Conservation (phyloP, 495 filamentous ascomycete genomes). For the Staphylotrichum longicolle region DNA sequence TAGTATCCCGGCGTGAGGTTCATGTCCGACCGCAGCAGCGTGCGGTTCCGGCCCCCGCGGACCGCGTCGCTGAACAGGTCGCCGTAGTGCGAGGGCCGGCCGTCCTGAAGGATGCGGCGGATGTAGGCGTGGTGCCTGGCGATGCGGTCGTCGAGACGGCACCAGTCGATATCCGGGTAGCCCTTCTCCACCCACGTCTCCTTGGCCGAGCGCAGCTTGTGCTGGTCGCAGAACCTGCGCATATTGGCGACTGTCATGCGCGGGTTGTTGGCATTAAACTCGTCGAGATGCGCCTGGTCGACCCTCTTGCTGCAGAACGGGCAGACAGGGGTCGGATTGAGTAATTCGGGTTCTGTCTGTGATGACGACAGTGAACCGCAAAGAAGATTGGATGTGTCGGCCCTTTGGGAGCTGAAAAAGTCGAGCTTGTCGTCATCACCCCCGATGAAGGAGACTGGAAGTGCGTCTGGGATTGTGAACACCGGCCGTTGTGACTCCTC, state of each 20-base stretch:
- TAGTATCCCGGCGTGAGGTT: constrained; percentile 74
- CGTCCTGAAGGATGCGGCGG: constrained; percentile 57
- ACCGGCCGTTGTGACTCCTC: constrained; percentile 18
- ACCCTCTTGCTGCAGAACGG: constrained; percentile 68
- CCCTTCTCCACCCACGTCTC: constrained; percentile 59
- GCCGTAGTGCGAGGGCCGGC: constrained; percentile 57
- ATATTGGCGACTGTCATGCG: constrained; percentile 62
- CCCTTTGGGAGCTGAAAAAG: not conserved
- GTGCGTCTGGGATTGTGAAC: constrained; percentile 20
- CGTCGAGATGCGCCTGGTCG: constrained; percentile 49
- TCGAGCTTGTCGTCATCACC: not conserved
- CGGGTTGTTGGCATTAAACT: constrained; percentile 43
- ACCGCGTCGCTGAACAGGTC: constrained; percentile 58
- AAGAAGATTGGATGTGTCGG: not conserved
- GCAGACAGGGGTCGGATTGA: constrained; percentile 41
- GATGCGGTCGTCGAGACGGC: constrained; percentile 61
- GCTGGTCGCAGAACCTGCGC: constrained; percentile 67
- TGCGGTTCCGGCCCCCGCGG: constrained; percentile 59
- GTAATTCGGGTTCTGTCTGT: constrained; percentile 15
- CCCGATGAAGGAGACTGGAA: constrained; percentile 15
- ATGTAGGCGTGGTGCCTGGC: constrained; percentile 54
- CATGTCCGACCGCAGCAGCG: constrained; percentile 54
- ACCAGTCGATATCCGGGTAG: constrained; percentile 83
- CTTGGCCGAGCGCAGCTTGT: constrained; percentile 59
- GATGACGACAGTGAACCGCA: constrained; percentile 8